A percentile compares a stretch with the other conserved stretches of the same genome.
These are phyloP conservation scores for Galerina sulciceps DNA, from an alignment of 768 basidiomycete genomes.

Conservation along the genomic window DNA sequence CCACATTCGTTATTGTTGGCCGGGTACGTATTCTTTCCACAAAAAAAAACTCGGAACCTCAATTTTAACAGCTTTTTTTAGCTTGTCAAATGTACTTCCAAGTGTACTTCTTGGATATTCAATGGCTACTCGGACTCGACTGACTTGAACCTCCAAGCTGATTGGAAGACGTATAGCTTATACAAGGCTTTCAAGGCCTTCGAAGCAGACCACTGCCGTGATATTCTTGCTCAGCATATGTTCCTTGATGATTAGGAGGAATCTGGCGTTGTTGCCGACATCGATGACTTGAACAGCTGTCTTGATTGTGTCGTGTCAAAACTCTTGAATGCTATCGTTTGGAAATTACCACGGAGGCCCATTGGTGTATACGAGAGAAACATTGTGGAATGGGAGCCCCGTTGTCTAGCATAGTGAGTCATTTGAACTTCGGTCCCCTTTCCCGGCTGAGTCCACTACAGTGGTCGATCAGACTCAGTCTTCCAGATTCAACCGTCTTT, in stretches of 20 bases:
- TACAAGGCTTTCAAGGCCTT: constrained; percentile 34
- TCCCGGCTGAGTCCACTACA: not conserved
- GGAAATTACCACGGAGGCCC: constrained; percentile 18
- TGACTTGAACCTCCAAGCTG: constrained; percentile 16
- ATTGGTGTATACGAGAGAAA: constrained; percentile 26
- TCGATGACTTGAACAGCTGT: constrained; percentile 17
- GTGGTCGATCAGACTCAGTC: not conserved
- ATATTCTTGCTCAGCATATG: constrained; percentile 13
- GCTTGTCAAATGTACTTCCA: constrained; percentile 34
- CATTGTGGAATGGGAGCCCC: constrained; percentile 31
- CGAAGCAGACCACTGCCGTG: constrained; percentile 19
- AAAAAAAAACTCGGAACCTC: not conserved
- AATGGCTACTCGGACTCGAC: not conserved
- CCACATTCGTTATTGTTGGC: constrained; percentile 35
- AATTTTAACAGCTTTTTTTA: constrained; percentile 2
- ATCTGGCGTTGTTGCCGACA: constrained; percentile 14
- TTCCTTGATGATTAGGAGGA: constrained; percentile 14
- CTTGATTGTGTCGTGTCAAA: constrained; percentile 12
- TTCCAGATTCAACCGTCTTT: not conserved
- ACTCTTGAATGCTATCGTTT: constrained; percentile 9
- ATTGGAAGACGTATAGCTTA: constrained; percentile 35
- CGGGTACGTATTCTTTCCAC: constrained; percentile 19
- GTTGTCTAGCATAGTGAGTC: constrained; percentile 33
- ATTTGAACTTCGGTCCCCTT: too few species aligned
- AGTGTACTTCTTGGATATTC: not conserved